phyloP scores from a whole-genome alignment of 495 filamentous ascomycete genomes.

The Clavariopsis aquatica region DNA sequence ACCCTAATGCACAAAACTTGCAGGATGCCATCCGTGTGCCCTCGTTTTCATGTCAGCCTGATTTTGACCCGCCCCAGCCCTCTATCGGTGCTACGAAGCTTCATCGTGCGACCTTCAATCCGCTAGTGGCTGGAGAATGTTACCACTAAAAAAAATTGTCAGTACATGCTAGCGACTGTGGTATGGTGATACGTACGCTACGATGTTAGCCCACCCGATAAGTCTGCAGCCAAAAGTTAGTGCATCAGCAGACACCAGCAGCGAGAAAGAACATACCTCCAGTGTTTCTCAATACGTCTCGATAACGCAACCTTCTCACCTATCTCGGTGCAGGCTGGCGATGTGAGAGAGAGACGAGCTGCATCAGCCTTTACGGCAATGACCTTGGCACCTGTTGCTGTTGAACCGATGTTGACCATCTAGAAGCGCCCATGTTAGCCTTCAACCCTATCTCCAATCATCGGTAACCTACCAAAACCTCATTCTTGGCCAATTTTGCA shows the following conservation, averaged over 20 bases:
- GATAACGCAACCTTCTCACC: conserved; percentile 97
- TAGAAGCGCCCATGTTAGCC: conserved; percentile 8
- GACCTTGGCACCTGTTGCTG: conserved; percentile 89
- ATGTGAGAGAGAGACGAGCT: conserved; percentile 84
- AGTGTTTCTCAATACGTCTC: conserved; percentile 98
- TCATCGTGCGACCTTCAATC: conserved; percentile 22
- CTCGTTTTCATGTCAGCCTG: not conserved
- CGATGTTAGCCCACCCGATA: conserved; percentile 69
- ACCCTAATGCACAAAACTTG: conserved; percentile 18
- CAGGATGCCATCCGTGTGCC: not conserved
- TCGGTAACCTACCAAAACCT: conserved; percentile 62
- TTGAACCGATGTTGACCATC: conserved; percentile 99
- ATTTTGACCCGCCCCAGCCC: conserved; percentile 1
- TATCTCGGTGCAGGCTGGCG: conserved; percentile 87
- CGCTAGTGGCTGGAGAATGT: conserved; percentile 27
- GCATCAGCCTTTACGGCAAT: conserved; percentile 95
- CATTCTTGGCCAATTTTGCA: conserved; percentile 93
- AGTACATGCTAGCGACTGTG: not conserved
- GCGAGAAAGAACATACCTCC: conserved; percentile 72
- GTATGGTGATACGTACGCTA: conserved; percentile 54
- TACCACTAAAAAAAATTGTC: conserved; percentile 15
- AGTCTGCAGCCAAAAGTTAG: conserved; percentile 44
- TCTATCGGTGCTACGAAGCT: not conserved
- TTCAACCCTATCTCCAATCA: not conserved
- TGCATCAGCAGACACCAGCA: conserved; percentile 47